A percentile compares a stretch with the other conserved stretches of the same genome.
Conservation (phyloP, 768 basidiomycete genomes). For the Russula sp. region DNA sequence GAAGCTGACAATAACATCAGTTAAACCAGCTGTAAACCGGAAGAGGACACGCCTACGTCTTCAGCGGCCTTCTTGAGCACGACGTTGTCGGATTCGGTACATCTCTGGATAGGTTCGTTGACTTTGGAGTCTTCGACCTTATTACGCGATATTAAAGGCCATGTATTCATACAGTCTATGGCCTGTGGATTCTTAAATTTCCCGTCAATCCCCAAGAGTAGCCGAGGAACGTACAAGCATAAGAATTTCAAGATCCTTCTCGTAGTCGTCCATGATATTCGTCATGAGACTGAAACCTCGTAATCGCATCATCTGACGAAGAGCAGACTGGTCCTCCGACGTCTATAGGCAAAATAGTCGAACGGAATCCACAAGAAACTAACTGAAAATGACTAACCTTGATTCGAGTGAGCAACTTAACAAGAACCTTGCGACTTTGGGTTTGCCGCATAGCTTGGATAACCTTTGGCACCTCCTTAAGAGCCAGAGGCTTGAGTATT, state of each 20-base stretch:
- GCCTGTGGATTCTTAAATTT: conserved; percentile 41
- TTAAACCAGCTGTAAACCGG: not conserved
- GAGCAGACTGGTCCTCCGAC: conserved; percentile 73
- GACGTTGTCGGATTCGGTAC: conserved; percentile 55
- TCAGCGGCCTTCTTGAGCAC: conserved; percentile 56
- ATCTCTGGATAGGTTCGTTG: conserved; percentile 56
- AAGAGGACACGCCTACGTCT: conserved; percentile 45
- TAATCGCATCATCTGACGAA: conserved; percentile 84
- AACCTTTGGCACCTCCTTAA: conserved; percentile 86
- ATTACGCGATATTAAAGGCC: conserved; percentile 84
- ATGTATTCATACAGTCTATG: conserved; percentile 63
- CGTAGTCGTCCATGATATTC: conserved; percentile 77
- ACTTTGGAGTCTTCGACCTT: conserved; percentile 82
- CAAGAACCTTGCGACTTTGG: conserved; percentile 73
- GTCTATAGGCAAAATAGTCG: conserved; percentile 48
- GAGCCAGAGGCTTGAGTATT: conserved; percentile 65
- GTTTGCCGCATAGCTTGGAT: conserved; percentile 90
- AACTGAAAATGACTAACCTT: conserved; percentile 49
- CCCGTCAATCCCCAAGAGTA: not conserved
- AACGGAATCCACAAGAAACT: not conserved
- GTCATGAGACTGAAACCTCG: conserved; percentile 93
- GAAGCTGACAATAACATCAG: conserved; percentile 46
- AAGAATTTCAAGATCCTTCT: conserved; percentile 66
- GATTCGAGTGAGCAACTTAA: conserved; percentile 81
- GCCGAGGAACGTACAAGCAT: conserved; percentile 51